Evolutionary conservation across 106 monocot species (phyloP).

Genomic region (Ottelia alismoides): DNA sequence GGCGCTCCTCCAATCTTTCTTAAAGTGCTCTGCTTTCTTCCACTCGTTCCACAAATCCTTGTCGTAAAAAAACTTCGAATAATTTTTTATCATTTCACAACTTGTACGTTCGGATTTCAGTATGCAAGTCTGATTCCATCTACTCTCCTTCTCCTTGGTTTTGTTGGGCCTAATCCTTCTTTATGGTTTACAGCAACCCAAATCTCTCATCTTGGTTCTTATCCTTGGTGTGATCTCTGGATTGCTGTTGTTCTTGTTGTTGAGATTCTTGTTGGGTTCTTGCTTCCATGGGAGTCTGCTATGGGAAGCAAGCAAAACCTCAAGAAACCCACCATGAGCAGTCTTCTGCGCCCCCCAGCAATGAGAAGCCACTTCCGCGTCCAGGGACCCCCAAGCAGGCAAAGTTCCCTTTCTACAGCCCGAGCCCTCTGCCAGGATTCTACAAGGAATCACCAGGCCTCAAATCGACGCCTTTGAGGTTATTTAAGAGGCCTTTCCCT

Average conservation of each 20-base stretch:
- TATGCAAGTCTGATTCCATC: no score
- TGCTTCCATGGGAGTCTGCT: conserved; percentile 32
- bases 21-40: no score
- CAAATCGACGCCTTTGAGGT: conserved; percentile 31
- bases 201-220: no score
- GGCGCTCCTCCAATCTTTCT: no score
- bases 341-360: neutral
- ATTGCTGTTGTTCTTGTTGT: neutral
- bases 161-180: no score
- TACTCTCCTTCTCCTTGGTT: no score
- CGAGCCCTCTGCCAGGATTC: conserved; percentile 26
- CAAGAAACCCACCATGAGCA: conserved; percentile 4
- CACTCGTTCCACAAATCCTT: no score
- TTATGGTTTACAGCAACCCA: no score
- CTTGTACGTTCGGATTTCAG: no score
- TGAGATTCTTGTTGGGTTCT: neutral
- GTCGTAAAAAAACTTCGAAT: no score
- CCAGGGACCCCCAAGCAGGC: conserved; percentile 14
- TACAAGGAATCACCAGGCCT: conserved; percentile 27
- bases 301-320: conserved; percentile 21
- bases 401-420: conserved; percentile 33
- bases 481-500: conserved; percentile 54
- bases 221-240: no score
- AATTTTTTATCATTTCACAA: no score
- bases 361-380: conserved; percentile 6